Evolutionary conservation across 2,329 filamentous ascomycete species (phyloP).

Genomic region (Fusarium transvaalense): DNA sequence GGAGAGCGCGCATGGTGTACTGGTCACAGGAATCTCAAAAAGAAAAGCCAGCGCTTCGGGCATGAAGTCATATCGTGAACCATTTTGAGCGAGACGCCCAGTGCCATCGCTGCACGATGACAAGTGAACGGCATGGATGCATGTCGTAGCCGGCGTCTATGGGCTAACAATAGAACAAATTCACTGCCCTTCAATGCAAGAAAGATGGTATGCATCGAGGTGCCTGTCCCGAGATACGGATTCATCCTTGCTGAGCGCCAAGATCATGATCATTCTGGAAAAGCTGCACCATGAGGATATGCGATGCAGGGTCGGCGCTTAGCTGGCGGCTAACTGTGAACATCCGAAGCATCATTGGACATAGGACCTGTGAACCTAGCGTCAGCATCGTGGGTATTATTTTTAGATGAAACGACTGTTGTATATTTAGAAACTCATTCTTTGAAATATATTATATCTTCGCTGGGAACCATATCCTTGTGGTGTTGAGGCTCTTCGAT

Average conservation of each 20-base stretch:
- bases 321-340: slow-evolving; percentile 43
- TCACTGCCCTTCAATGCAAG: slow-evolving; percentile 13
- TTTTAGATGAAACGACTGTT: slow-evolving; percentile 28
- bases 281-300: slow-evolving; percentile 27
- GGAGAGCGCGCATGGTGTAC: slow-evolving; percentile 25
- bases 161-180: slow-evolving; percentile 15
- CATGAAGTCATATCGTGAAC: slow-evolving; percentile 12
- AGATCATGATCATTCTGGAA: slow-evolving; percentile 35
- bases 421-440: slow-evolving; percentile 20
- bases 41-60: slow-evolving; percentile 18
- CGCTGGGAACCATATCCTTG: slow-evolving; percentile 1
- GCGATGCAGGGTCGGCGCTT: slow-evolving; percentile 43
- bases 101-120: slow-evolving; percentile 26
- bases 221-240: slow-evolving; percentile 34
- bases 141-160: slow-evolving; percentile 36
- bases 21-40: slow-evolving; percentile 36
- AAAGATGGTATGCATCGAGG: slow-evolving; percentile 26
- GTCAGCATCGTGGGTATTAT: slow-evolving; percentile 13
- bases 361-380: slow-evolving; percentile 12
- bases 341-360: slow-evolving; percentile 30
- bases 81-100: slow-evolving; percentile 40
- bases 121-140: slow-evolving; percentile 12
- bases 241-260: slow-evolving; percentile 29
- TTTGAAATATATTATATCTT: slow-evolving; percentile 5
- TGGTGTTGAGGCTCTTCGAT: slow-evolving; percentile 48